These are phyloP conservation scores for Clonostachys byssicola DNA, from an alignment of 2,329 filamentous ascomycete genomes.

Conservation along the genomic window DNA sequence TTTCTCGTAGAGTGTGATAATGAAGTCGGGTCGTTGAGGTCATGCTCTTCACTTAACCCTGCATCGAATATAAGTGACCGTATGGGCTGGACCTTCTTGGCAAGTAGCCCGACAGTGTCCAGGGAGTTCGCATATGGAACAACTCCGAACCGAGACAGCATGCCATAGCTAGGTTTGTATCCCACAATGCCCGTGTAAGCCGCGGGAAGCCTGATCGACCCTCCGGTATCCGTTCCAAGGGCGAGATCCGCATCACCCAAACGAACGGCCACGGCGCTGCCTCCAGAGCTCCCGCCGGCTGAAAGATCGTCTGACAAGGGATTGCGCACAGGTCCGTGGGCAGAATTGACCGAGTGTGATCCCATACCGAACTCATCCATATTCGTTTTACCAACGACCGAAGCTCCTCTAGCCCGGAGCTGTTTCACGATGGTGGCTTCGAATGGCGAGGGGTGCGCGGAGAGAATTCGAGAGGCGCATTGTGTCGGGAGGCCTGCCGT, in stretches of 20 bases:
- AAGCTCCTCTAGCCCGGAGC: slow-evolving; percentile 58
- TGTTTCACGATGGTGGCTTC: slow-evolving; percentile 75
- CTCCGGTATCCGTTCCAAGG: slow-evolving; percentile 90
- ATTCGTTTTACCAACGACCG: slow-evolving; percentile 77
- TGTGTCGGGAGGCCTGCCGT: slow-evolving; percentile 67
- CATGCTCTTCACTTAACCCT: slow-evolving; percentile 47
- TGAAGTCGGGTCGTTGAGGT: slow-evolving; percentile 72
- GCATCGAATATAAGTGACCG: slow-evolving; percentile 46
- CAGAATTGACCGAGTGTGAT: slow-evolving; percentile 72
- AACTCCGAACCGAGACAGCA: slow-evolving; percentile 81
- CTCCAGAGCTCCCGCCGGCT: slow-evolving; percentile 87
- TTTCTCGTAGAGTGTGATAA: slow-evolving; percentile 51
- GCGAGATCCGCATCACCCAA: slow-evolving; percentile 56
- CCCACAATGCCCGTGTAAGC: slow-evolving; percentile 81
- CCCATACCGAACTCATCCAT: slow-evolving; percentile 98
- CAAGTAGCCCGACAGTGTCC: slow-evolving; percentile 81
- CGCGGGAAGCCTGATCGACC: slow-evolving; percentile 81
- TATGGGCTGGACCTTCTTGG: slow-evolving; percentile 46
- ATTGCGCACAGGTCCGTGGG: slow-evolving; percentile 61
- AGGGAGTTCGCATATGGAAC: slow-evolving; percentile 90
- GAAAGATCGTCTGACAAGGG: slow-evolving; percentile 45
- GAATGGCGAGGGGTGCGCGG: slow-evolving; percentile 70
- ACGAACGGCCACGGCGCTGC: slow-evolving; percentile 82
- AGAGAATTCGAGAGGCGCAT: slow-evolving; percentile 74
- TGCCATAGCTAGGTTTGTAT: slow-evolving; percentile 89